Base-by-base conservation (phyloP, 2,329 filamentous ascomycete genomes). In the Escovopsis sp. region DNA sequence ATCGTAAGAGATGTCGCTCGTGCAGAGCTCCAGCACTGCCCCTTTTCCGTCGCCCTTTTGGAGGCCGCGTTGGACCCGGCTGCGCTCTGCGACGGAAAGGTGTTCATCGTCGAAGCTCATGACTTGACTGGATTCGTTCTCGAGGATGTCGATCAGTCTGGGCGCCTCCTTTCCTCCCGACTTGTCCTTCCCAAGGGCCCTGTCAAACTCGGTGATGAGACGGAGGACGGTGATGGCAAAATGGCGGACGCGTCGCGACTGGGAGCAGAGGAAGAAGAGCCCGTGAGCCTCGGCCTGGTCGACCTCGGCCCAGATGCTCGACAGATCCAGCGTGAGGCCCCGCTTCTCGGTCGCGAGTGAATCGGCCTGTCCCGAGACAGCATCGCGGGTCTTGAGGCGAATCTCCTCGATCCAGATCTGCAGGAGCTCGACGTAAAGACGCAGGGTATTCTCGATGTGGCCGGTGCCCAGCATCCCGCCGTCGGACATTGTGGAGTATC, bases 321-420 rank as follows among this genome's bases (percentile, higher is more conserved):
- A 93, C 30, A 94, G 65, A 60, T 95, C 88, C 28, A 95, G 73
- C 46, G 86, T 82, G 45, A 85, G 66, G 11, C 78, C 84, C 43
- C 85, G 72, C 49, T 76, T 85, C 34, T 83, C 83, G n/a, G 72
- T 62, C 10, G 66, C 65, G 35, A 67, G 71, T 18, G 77, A 72
- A 38, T 88, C 84, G 6, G 70, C 64, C 3, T 72, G 68, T 28
- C 85, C 80, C 1, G 75, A 67, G 6, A 75, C 72, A 7, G 78
- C 81, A 46, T 87, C 84, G 49, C 78, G 81, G 2, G 80, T 84
- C 56, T 91, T 94, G 48, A 83, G 79, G 55, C 84, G 83, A 48
- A 98, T 93, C 56, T 96, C 89, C 48, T 95, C 88, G 41, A 95
- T 94, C 93, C 93, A 98, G 34, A 98, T 95, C 48, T 88, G 80